Evolutionary conservation across 2,329 filamentous ascomycete genomes (phyloP).

Genomic region (Helotiales sp.): DNA sequence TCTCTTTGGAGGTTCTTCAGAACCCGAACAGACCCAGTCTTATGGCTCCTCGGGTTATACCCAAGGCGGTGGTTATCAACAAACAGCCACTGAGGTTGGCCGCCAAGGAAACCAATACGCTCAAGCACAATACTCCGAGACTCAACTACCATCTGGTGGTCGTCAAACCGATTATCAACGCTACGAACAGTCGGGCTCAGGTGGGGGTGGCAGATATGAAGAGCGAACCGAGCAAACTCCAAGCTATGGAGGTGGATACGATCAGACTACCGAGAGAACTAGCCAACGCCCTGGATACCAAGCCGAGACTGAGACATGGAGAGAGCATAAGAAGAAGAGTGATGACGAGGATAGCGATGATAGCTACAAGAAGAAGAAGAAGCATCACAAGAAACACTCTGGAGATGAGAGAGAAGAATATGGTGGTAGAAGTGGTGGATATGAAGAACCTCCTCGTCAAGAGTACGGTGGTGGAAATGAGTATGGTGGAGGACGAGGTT

Average conservation of each 20-base stretch:
- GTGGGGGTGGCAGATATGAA: conserved; percentile 54
- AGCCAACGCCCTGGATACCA: conserved; percentile 40
- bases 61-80: conserved; percentile 60
- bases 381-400: conserved; percentile 27
- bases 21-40: conserved; percentile 49
- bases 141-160: conserved; percentile 57
- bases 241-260: conserved; percentile 54
- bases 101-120: conserved; percentile 41
- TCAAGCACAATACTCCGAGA: conserved; percentile 45
- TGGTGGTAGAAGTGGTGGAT: conserved; percentile 13
- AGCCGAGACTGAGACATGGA: conserved; percentile 29
- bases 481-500: conserved; percentile 22
- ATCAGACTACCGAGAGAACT: conserved; percentile 57
- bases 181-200: conserved; percentile 49
- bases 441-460: conserved; percentile 10
- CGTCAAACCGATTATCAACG: conserved; percentile 60
- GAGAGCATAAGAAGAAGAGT: conserved; percentile 29
- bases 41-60: conserved; percentile 54
- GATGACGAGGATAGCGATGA: conserved; percentile 30
- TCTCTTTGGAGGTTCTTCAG: conserved; percentile 50
- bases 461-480: conserved; percentile 15
- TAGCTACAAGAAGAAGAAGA: conserved; percentile 26
- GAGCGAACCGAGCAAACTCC: conserved; percentile 56
- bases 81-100: conserved; percentile 62
- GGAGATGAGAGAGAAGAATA: conserved; percentile 17